Evolutionary conservation across 140 eudicot species (phyloP), one percentile per base, ranked within the genome.

Genomic region (Oenanthe javanica): DNA sequence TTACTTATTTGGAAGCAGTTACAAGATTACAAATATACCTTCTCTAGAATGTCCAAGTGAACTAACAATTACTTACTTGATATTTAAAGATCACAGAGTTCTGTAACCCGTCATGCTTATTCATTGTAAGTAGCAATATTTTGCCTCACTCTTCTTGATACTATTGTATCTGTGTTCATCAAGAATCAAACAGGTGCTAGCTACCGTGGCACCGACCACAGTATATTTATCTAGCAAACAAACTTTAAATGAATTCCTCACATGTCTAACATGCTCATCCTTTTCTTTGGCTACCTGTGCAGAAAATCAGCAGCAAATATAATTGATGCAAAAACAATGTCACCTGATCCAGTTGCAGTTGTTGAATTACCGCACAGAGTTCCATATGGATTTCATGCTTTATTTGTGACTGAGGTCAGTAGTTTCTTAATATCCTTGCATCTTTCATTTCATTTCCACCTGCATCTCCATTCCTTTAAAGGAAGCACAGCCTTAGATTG

Each of bases 371-470:
- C 99, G 12, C 86, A 88, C 16, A 88, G 99, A 86, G 98, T 95
- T 85, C 99, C 99, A 43, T 95, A 92, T 18, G 99, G 99, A 23
- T 95, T 95, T 86, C 99, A 95, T 86, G 99, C 99, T 71, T 89
- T 95, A 89, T 95, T 95, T 80, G 96, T 95, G 71, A 90, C 93
- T n/a, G 98, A 95, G 99, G 99, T 93, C 43, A 52, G 92, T 84
- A 11, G 55, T 81, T 77, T 43, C 19, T 15, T 27, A 14, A 52
- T 52, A 52, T 52, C 59, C 1, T 52, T 52, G 7, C 59, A 52
- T 52, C 59, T 3, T 52, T 15, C 59, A 52, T 52, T 52, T 52
- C n/a, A 52, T 52, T 15, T 6, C 59, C 21, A 52, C 7, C 59
- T 52, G 59, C n/a, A 52, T 52, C n/a, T 19, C 59, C 6, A 16